A percentile compares a stretch with the other conserved stretches of the same genome.
These are phyloP conservation scores for Tripterygium wilfordii DNA, from an alignment of 177 flowering plant species.

Conservation along the genomic window DNA sequence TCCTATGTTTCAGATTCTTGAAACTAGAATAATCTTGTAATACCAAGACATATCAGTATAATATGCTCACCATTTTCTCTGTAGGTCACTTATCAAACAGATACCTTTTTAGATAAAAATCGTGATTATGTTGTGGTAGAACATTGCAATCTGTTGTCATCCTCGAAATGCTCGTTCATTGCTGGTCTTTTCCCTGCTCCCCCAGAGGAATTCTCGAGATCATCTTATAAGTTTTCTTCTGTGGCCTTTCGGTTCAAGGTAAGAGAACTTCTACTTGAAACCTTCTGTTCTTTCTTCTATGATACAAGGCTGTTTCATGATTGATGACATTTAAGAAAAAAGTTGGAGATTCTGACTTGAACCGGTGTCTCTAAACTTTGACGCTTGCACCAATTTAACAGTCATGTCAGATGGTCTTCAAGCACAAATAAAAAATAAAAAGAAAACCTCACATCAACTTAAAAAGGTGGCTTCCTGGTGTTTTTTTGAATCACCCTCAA, in stretches of 20 bases:
- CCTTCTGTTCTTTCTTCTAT: no score
- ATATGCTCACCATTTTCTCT: conserved; percentile 7
- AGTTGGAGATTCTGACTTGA: background rate
- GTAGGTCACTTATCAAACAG: conserved; percentile 91
- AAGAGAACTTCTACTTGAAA: background rate
- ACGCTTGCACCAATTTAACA: no score
- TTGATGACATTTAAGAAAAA: no score
- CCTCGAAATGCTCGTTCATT: conserved; percentile 77
- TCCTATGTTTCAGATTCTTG: conserved; percentile 5
- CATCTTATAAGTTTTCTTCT: conserved; percentile 96
- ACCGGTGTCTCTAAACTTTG: no score
- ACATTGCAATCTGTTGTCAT: conserved; percentile 80
- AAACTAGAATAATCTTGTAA: background rate
- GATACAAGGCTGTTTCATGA: no score
- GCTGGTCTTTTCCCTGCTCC: conserved; percentile 76
- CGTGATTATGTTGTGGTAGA: conserved; percentile 94
- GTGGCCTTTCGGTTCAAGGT: conserved; percentile 96
- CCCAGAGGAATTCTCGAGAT: conserved; percentile 80
- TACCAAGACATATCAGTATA: background rate
- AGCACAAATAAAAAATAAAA: no score
- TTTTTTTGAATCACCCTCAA: no score
- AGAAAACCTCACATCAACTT: no score
- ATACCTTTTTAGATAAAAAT: conserved; percentile 85
- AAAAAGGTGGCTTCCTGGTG: no score
- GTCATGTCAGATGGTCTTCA: no score